Base-by-base conservation (phyloP, 176 grass and related monocot genomes). In the Puccinellia tenuiflora region DNA sequence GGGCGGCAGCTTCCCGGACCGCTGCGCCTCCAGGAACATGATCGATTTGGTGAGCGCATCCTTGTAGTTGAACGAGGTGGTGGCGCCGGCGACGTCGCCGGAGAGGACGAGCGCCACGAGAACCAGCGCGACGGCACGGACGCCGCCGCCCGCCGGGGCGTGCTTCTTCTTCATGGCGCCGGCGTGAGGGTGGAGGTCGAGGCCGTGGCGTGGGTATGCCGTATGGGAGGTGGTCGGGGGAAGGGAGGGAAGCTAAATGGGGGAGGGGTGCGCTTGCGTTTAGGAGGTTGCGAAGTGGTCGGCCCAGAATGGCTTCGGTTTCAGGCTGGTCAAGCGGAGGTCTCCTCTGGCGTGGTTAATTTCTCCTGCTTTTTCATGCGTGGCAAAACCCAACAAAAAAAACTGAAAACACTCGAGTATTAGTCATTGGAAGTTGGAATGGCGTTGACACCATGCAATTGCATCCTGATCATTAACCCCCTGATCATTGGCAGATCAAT, bases 11-110 rank as follows among this genome's bases (percentile, higher is more conserved):
- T 96, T 96, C 40, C 96, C 96, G 26, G 96, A 99, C 37, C 93
- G 80, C 73, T 99, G 96, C 42, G 93, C 96, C 85, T 99, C 96
- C 50, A 96, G 96, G 80, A 99, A 99, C 42, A 96, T 66, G 85
- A 99, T 92, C 24, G 93, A 84, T 86, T 94, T 99, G 42, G 83
- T 86, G 4, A 99, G 87, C 22, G 96, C 96, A 15, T 96, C 96
- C 81, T 87, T 90, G 85, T 99, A 99, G 88, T 96, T 40, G 71
- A 88, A 90, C 0, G 79, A 60, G 11, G 15, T 13, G 14, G 22
- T 40, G 3, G n/a, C 80, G 43, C 73, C 79, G 20, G 17, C 84
- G 56, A 80, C 70, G 55, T 81, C 81, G 77, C 76, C 80, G 46
- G 84, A 83, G 39, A 95, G 68, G 48, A 71, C 87, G 21, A 98